Base-by-base conservation (phyloP, 2,329 filamentous ascomycete species). In the Didymella arachidicola region DNA sequence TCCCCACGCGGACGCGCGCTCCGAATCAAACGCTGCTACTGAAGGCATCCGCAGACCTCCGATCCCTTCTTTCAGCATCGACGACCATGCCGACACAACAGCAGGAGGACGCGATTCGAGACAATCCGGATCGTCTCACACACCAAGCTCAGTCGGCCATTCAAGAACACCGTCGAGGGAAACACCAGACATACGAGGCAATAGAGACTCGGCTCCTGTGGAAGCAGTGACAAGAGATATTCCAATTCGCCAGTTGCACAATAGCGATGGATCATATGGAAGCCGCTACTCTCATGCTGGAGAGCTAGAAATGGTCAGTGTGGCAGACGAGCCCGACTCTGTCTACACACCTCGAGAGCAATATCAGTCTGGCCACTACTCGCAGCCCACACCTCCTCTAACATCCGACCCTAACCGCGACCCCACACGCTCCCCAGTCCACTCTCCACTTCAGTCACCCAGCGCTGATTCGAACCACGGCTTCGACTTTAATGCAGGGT, bases 81-180 rank as follows among this genome's bases (percentile, higher is more conserved):
- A 68, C 59, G 70, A 73, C 26, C 73, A 75, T 55, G 60, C 69
- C 46, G 68, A 73, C 44, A 65, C 67, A 36, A 62, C 63, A 49
- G 67, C 67, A 22, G 66, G 69, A 30, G 70, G 71, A 7, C 71
- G 72, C 27, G 67, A 76, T 11, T 76, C 72, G 34, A 67, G 69
- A 57, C 70, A 75, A 59, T 78, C 73, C 6, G 70, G 61, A 11
- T 74, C 73, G 29, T 77, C 75, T 38, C 59, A 73, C 19, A 62
- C 63, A 34, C 63, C 68, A 12, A 77, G 72, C 57, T 75, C 72
- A 11, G 59, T 60, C 25, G 69, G 70, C 4, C 75, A 77, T 60
- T 77, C 76, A 26, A 71, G 72, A 61, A 72, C 71, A 41, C 64
- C 69, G 0, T 78, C 76, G 4, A 61, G 74, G 57, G 76, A 78